Conservation (phyloP, 352 stramenopile genomes). For the Globisporangium echinulatum region DNA sequence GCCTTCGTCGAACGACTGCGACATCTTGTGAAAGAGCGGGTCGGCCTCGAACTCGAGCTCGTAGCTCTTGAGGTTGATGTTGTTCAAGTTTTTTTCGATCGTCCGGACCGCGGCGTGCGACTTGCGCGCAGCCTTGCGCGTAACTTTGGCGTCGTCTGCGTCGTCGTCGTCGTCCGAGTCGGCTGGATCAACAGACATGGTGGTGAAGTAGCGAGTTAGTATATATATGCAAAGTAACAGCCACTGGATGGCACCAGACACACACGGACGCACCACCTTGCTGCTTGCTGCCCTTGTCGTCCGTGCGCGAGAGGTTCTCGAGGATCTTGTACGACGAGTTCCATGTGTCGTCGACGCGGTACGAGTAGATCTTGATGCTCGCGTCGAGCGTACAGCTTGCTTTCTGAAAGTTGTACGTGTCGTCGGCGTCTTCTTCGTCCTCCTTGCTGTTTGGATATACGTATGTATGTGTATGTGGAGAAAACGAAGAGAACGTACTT, state of each 20-base stretch:
- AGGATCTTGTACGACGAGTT: conserved; percentile 96
- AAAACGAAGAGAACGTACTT: no score
- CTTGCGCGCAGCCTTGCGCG: conserved; percentile 38
- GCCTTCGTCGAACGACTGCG: conserved; percentile 88
- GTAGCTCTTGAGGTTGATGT: conserved; percentile 83
- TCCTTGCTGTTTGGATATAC: conserved; percentile 6
- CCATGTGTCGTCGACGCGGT: conserved; percentile 97
- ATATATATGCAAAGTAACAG: background rate
- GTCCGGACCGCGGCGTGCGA: conserved; percentile 43
- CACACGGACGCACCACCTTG: conserved; percentile 16
- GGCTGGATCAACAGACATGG: background rate
- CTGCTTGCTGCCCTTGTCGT: conserved; percentile 30
- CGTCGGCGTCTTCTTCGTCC: conserved; percentile 31
- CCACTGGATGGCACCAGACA: no score
- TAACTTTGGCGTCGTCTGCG: conserved; percentile 16
- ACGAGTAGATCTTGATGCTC: conserved; percentile 98
- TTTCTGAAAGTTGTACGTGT: conserved; percentile 96
- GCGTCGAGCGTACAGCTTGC: conserved; percentile 97
- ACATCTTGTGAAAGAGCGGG: conserved; percentile 92
- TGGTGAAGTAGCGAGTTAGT: background rate
- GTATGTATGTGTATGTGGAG: no score
- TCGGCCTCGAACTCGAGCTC: conserved; percentile 87
- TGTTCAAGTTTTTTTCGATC: conserved; percentile 85
- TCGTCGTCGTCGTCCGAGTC: conserved; percentile 22
- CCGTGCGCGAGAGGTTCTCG: conserved; percentile 93